These are phyloP conservation scores for Knoxia roxburghii DNA, from an alignment of 257 asterid genomes.

Conservation along the genomic window DNA sequence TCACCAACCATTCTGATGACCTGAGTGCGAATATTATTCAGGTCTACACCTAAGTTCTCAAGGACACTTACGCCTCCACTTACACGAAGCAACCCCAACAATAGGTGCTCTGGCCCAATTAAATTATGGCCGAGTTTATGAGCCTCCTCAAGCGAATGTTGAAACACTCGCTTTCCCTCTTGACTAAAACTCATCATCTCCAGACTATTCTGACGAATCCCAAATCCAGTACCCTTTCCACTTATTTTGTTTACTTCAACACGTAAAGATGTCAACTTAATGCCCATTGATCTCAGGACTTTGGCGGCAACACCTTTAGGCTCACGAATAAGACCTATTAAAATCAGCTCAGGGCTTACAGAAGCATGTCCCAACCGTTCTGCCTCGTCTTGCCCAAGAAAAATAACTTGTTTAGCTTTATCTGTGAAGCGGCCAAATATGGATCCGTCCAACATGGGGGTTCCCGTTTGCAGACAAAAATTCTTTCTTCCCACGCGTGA, in stretches of 20 bases:
- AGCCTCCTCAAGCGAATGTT: conserved; percentile 94
- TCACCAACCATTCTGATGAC: conserved; percentile 51
- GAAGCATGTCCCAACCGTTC: conserved; percentile 89
- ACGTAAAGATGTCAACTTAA: conserved; percentile 89
- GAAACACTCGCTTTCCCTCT: conserved; percentile 88
- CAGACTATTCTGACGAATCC: too few species aligned
- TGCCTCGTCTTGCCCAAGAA: conserved; percentile 98
- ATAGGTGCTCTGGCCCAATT: conserved; percentile 97
- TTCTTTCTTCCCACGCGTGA: conserved; percentile 54
- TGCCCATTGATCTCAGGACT: conserved; percentile 93
- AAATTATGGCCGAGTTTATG: conserved; percentile 96
- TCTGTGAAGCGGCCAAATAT: conserved; percentile 98
- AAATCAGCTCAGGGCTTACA: conserved; percentile 90
- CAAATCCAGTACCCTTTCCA: conserved; percentile 95
- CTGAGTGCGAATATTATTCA: conserved; percentile 84
- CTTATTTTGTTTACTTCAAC: conserved; percentile 93
- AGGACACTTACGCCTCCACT: conserved; percentile 98
- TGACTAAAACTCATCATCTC: conserved; percentile 99
- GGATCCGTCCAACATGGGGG: conserved; percentile 54
- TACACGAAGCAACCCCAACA: conserved; percentile 84
- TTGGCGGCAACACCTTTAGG: conserved; percentile 98
- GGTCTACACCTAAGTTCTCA: conserved; percentile 90
- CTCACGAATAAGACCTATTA: conserved; percentile 93
- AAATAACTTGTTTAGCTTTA: conserved; percentile 84
- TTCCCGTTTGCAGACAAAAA: conserved; percentile 33